A percentile compares a stretch with the other conserved stretches of the same genome.
Evolutionary conservation across 768 basidiomycete species (phyloP).

Genomic region (Serendipita vermifera): DNA sequence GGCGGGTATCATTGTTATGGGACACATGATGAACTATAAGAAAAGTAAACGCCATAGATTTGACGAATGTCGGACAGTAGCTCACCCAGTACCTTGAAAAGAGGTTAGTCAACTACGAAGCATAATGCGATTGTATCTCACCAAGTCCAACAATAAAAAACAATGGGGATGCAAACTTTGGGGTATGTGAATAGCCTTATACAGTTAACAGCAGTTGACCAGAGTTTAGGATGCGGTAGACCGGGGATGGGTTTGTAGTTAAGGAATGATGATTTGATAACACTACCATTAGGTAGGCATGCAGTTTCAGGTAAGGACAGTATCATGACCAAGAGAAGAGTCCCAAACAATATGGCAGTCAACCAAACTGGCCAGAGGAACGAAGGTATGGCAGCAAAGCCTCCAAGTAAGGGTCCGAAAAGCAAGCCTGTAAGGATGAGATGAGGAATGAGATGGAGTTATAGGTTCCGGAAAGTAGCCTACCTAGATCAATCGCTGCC

Average conservation of each 20-base stretch:
- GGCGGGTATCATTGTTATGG: constrained; percentile 15
- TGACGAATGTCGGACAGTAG: background rate
- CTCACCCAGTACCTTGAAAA: constrained; percentile 13
- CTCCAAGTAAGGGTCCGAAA: constrained; percentile 15
- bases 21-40: constrained; percentile 15
- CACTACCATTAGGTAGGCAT: background rate
- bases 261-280: background rate
- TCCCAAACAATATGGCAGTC: constrained; percentile 15
- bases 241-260: constrained; percentile 10
- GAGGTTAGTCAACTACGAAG: background rate
- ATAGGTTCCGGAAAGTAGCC: no score
- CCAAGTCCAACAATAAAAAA: constrained; percentile 17
- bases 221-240: constrained; percentile 3
- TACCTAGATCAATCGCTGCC: constrained; percentile 14
- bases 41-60: background rate
- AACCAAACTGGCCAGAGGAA: constrained; percentile 14
- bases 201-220: constrained; percentile 11
- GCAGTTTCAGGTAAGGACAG: constrained; percentile 14
- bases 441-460: background rate
- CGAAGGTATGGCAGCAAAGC: constrained; percentile 15
- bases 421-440: constrained; percentile 8
- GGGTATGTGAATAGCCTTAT: constrained; percentile 13
- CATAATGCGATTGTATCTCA: background rate
- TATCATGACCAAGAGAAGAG: constrained; percentile 11
- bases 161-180: constrained; percentile 13